phyloP scores from a whole-genome alignment of 1,284 basidiomycete species.

The Boletellus sp. region DNA sequence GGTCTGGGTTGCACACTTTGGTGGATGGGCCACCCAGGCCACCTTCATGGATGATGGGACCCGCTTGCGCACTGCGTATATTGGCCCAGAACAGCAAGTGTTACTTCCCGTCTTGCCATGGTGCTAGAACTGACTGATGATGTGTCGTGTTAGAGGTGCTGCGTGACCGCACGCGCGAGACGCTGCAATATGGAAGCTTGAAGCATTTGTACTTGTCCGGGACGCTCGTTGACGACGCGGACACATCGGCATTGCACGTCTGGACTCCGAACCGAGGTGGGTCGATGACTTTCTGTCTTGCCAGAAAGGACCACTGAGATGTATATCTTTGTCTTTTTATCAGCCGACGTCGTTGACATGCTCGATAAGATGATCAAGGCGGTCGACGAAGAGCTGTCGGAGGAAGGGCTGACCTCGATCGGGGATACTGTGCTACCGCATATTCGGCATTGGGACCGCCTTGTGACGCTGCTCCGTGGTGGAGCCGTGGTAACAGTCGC shows the following conservation, averaged over 20 bases:
- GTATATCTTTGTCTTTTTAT: background rate
- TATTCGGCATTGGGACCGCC: slow-evolving; percentile 12
- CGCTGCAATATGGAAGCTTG: slow-evolving; percentile 14
- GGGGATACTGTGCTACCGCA: slow-evolving; percentile 15
- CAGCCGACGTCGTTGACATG: slow-evolving; percentile 20
- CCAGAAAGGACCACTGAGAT: background rate
- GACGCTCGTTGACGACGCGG: slow-evolving; percentile 13
- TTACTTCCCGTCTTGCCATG: background rate
- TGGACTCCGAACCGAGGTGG: slow-evolving; percentile 15
- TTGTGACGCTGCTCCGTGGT: background rate
- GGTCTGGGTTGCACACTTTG: background rate
- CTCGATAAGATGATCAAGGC: slow-evolving; percentile 27
- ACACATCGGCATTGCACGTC: slow-evolving; percentile 17
- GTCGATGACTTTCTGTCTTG: too few species aligned
- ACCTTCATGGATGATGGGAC: slow-evolving; percentile 1
- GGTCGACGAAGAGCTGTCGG: slow-evolving; percentile 20
- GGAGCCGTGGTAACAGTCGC: slow-evolving; percentile 2
- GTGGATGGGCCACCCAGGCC: background rate
- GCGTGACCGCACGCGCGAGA: background rate
- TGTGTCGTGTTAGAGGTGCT: slow-evolving; percentile 5
- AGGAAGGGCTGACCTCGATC: slow-evolving; percentile 20
- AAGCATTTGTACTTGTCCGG: slow-evolving; percentile 20
- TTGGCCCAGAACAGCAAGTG: too few species aligned
- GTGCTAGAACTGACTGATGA: background rate
- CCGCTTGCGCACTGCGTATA: too few species aligned